Percentiles rank a stretch among this genome's conserved stretches.
Evolutionary conservation across 192 early-diverging fungal genomes (phyloP).

Genomic region (Coemansia sp.): DNA sequence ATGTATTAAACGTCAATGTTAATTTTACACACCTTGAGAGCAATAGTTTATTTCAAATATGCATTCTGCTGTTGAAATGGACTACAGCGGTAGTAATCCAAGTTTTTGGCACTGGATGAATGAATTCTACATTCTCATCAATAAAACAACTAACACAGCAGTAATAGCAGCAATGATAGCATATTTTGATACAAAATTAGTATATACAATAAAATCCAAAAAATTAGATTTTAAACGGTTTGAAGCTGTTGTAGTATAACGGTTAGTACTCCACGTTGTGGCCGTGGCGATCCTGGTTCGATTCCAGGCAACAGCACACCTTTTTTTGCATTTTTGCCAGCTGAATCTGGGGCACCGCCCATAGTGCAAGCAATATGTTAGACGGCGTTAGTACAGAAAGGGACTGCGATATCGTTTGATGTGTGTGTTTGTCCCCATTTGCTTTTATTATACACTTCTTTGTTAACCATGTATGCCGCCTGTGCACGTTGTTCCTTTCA

Average conservation of each 20-base stretch:
- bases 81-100: no score
- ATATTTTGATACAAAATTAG: no score
- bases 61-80: no score
- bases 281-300: conserved; percentile 51
- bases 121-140: no score
- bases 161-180: no score
- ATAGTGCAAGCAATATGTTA: neutral
- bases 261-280: conserved; percentile 51
- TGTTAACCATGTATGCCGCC: neutral
- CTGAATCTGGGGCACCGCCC: neutral
- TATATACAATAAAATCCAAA: no score
- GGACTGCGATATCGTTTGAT: neutral
- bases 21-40: no score
- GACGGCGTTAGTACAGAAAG: neutral
- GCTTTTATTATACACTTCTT: neutral
- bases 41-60: no score
- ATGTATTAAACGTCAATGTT: no score
- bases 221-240: neutral
- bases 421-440: neutral
- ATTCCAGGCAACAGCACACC: conserved; percentile 42
- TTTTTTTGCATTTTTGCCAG: neutral
- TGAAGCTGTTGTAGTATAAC: conserved; percentile 41
- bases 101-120: no score
- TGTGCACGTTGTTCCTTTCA: neutral
- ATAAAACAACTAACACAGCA: no score